A percentile compares a stretch with the other conserved stretches of the same genome.
phyloP scores from a whole-genome alignment of 2,329 filamentous ascomycete genomes.

The Gliomastix tumulicola region DNA sequence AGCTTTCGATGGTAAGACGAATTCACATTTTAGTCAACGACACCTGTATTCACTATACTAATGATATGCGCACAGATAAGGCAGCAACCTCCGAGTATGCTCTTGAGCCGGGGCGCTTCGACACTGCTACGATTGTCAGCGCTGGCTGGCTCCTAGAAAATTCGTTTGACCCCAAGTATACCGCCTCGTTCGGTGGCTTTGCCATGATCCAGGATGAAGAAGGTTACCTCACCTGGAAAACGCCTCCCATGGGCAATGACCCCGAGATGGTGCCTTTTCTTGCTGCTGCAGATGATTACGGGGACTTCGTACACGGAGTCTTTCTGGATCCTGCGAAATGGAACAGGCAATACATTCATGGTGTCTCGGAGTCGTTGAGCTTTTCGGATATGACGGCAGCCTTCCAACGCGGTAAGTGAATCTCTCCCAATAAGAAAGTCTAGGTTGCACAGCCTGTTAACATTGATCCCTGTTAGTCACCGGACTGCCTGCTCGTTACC shows the following conservation, averaged over 20 bases:
- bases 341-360: background rate
- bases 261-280: background rate
- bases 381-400: background rate
- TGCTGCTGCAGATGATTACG: background rate
- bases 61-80: background rate
- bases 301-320: background rate
- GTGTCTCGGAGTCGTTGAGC: background rate
- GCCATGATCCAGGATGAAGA: constrained; percentile 24
- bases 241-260: constrained; percentile 12
- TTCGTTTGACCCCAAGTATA: constrained; percentile 16
- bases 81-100: background rate
- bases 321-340: background rate
- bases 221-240: constrained; percentile 23
- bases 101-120: background rate
- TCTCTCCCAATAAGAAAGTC: background rate
- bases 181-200: constrained; percentile 30
- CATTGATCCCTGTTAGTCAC: too few species aligned
- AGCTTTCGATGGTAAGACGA: background rate
- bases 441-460: too few species aligned
- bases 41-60: too few species aligned
- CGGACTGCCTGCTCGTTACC: background rate
- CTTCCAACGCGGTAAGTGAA: background rate
- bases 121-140: background rate
- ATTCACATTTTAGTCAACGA: too few species aligned
- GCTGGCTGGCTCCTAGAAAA: background rate